A percentile compares a stretch with the other conserved stretches of the same genome.
Evolutionary conservation across 2,329 filamentous ascomycete species (phyloP).

Genomic region (Fusarium verrucosum): DNA sequence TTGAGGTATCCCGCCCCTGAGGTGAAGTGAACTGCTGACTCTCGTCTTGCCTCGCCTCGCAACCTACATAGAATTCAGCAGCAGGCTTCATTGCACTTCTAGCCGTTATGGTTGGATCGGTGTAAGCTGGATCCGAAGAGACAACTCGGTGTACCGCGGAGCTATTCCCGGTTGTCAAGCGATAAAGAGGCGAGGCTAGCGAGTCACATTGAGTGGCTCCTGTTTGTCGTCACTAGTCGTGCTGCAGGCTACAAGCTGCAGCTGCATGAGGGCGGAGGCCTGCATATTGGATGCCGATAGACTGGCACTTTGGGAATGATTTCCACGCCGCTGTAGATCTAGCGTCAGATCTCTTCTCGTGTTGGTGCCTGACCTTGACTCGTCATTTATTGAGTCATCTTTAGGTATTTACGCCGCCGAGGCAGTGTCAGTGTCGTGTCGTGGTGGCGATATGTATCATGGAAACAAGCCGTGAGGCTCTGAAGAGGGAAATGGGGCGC

Average conservation of each 20-base stretch:
- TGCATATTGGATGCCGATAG: conserved; percentile 36
- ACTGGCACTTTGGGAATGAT: conserved; percentile 26
- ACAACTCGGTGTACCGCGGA: too few relatives aligned
- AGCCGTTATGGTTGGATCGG: conserved; percentile 9
- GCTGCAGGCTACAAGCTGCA: conserved; percentile 30
- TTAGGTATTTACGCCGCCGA: not conserved
- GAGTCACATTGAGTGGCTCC: conserved; percentile 1
- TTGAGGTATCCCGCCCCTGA: not conserved
- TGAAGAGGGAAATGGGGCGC: conserved; percentile 14
- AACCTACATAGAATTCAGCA: not conserved
- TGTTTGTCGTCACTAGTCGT: not conserved
- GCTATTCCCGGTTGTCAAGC: too few relatives aligned
- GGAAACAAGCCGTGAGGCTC: conserved; percentile 39
- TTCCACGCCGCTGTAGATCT: conserved; percentile 23
- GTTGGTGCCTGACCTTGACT: conserved; percentile 29
- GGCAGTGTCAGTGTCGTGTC: conserved; percentile 1
- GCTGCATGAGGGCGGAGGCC: conserved; percentile 33
- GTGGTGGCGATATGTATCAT: conserved; percentile 30
- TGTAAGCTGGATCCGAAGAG: conserved; percentile 13
- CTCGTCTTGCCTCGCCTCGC: not conserved
- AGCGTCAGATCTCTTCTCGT: conserved; percentile 4
- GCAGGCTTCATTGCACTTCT: not conserved
- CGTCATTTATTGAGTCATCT: not conserved
- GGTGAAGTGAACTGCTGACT: not conserved
- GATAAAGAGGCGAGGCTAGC: conserved; percentile 19